phyloP scores from a whole-genome alignment of 228 moss, liverwort and hornwort species.

The Sphagnum fallax region DNA sequence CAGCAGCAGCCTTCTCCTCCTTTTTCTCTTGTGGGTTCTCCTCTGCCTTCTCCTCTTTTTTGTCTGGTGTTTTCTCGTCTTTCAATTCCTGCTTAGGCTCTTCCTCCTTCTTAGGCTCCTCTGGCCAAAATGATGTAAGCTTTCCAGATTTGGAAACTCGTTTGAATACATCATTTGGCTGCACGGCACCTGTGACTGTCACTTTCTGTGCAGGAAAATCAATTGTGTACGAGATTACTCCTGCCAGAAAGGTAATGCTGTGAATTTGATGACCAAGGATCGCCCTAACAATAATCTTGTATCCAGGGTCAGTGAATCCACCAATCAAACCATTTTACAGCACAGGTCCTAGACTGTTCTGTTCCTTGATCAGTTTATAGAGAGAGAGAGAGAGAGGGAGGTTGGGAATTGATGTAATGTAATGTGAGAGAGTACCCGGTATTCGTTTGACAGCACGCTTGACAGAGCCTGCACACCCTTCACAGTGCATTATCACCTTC shows the following conservation, averaged over 20 bases:
- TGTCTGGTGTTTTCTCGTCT: neutral
- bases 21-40: neutral
- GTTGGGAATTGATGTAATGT: too few species aligned
- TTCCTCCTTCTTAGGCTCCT: slow-evolving; percentile 20
- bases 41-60: slow-evolving; percentile 17
- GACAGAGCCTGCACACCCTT: slow-evolving; percentile 52
- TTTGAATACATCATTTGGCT: slow-evolving; percentile 41
- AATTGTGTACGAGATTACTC: slow-evolving; percentile 27
- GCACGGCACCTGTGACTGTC: slow-evolving; percentile 30
- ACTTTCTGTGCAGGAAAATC: slow-evolving; percentile 54
- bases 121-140: slow-evolving; percentile 31
- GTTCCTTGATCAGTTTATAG: too few species aligned
- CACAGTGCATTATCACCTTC: slow-evolving; percentile 54
- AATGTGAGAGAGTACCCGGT: slow-evolving; percentile 21
- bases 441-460: slow-evolving; percentile 42
- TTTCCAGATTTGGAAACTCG: slow-evolving; percentile 43
- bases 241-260: slow-evolving; percentile 8
- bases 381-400: too few species aligned
- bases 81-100: slow-evolving; percentile 11
- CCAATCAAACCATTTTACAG: too few species aligned
- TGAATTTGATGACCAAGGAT: too few species aligned
- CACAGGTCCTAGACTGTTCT: too few species aligned
- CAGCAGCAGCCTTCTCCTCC: slow-evolving; percentile 3
- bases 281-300: too few species aligned
- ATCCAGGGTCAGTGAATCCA: too few species aligned